These are phyloP conservation scores for Pythium myriotylum DNA, from an alignment of 352 stramenopile species.

Conservation along the genomic window DNA sequence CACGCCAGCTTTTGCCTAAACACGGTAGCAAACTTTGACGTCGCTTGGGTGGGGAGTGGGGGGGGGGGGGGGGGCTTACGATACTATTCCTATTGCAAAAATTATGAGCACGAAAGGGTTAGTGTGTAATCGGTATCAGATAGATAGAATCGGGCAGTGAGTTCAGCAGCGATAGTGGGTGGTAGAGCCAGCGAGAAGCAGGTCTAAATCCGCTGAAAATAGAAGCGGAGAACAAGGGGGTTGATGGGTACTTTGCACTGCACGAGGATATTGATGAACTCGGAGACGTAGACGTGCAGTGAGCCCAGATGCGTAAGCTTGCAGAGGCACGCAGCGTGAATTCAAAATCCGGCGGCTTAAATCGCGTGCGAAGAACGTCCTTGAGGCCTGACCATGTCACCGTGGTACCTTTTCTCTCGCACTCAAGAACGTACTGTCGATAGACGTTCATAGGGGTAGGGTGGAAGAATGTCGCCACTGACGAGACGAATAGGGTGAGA, in stretches of 20 bases:
- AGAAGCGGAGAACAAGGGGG: not conserved
- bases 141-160: too few relatives aligned
- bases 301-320: not conserved
- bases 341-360: not conserved
- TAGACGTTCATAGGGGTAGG: not conserved
- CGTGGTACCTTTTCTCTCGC: not conserved
- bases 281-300: not conserved
- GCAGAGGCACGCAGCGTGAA: not conserved
- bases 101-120: too few relatives aligned
- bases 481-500: too few relatives aligned
- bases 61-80: too few relatives aligned
- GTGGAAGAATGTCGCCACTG: too few relatives aligned
- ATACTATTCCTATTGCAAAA: too few relatives aligned
- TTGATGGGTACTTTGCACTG: not conserved
- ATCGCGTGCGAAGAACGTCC: not conserved
- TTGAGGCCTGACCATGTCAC: not conserved
- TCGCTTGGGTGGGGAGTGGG: too few relatives aligned
- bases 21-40: too few relatives aligned
- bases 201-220: constrained; percentile 4
- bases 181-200: too few relatives aligned
- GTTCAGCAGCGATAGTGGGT: too few relatives aligned
- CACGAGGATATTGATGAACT: not conserved
- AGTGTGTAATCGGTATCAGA: too few relatives aligned
- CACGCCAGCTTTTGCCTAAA: too few relatives aligned
- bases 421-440: not conserved